These are phyloP conservation scores for Waltiozyma sp. DNA, from an alignment of 1,139 yeast genomes.

Conservation along the genomic window DNA sequence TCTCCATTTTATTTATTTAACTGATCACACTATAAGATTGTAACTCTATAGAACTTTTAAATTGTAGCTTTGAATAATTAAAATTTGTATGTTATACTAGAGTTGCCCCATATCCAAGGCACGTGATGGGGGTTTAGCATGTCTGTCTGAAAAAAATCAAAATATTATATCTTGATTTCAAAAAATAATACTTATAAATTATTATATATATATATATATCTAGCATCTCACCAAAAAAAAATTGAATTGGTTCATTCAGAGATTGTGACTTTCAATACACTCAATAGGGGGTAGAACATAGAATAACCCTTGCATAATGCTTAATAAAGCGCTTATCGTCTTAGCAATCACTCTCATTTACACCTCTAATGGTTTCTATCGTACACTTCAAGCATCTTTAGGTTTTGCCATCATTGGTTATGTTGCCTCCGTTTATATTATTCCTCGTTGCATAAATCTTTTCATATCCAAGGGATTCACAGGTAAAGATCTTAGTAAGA, in stretches of 20 bases:
- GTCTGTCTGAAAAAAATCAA: not conserved
- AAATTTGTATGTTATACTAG: too few species aligned
- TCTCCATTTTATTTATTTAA: not conserved
- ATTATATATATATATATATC: too few species aligned
- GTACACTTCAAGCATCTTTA: slow-evolving; percentile 30
- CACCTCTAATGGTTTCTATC: slow-evolving; percentile 13
- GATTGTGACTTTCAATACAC: too few species aligned
- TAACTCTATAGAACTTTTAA: too few species aligned
- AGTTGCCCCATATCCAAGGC: not conserved
- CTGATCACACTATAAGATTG: too few species aligned
- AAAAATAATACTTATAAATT: too few species aligned
- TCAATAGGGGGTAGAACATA: too few species aligned
- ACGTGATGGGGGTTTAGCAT: not conserved
- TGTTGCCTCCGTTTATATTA: slow-evolving; percentile 41
- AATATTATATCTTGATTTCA: too few species aligned
- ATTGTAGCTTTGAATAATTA: too few species aligned
- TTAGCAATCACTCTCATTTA: slow-evolving; percentile 5
- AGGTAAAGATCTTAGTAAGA: slow-evolving; percentile 77
- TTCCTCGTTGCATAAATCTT: slow-evolving; percentile 56
- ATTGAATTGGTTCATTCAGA: too few species aligned
- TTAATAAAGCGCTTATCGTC: slow-evolving; percentile 1
- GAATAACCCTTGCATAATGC: not conserved
- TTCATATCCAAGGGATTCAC: slow-evolving; percentile 69
- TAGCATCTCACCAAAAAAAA: too few species aligned
- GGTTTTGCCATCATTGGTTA: slow-evolving; percentile 67